Conservation (phyloP, 306 rosid genomes). For the Cucumis melo region DNA sequence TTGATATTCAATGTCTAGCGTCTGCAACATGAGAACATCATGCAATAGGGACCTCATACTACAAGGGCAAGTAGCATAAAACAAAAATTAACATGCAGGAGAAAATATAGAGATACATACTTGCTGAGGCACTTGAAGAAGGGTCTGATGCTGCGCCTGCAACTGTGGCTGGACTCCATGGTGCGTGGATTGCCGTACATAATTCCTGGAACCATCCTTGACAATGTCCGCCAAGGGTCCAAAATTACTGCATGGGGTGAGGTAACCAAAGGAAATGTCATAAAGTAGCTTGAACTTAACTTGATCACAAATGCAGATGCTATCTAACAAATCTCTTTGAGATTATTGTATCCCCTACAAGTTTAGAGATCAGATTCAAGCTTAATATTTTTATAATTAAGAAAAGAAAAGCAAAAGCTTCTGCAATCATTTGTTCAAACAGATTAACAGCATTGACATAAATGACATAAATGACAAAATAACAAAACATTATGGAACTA, state of each 20-base stretch:
- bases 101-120: constrained; percentile 27
- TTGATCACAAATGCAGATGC: background rate
- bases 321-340: background rate
- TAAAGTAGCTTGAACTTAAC: background rate
- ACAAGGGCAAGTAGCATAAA: background rate
- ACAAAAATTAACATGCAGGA: background rate
- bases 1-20: background rate
- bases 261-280: constrained; percentile 8
- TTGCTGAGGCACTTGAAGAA: constrained; percentile 53
- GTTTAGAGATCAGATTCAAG: background rate
- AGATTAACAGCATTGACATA: background rate
- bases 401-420: background rate
- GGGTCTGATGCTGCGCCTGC: constrained; percentile 49
- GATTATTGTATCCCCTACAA: background rate
- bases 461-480: background rate
- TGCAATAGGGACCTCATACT: background rate
- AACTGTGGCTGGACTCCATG: constrained; percentile 54
- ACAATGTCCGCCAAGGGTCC: constrained; percentile 56
- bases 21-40: background rate
- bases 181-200: constrained; percentile 45
- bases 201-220: constrained; percentile 63
- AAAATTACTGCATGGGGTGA: constrained; percentile 36
- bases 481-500: background rate
- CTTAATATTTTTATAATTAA: background rate
- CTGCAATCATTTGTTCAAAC: background rate